Evolutionary conservation across 306 rosid genomes (phyloP).

Genomic region (Coriaria nepalensis): DNA sequence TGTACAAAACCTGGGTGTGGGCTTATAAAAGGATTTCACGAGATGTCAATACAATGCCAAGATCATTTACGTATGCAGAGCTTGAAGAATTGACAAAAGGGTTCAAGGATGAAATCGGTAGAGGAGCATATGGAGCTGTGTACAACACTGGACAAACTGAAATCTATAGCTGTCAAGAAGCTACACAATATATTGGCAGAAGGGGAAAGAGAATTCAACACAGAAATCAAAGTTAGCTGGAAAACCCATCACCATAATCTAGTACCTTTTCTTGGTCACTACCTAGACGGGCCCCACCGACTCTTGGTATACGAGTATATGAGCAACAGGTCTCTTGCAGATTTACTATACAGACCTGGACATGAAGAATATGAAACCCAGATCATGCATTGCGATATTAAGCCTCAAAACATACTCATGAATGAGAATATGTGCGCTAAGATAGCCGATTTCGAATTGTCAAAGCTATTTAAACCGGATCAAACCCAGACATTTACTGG

Average conservation of each 20-base stretch:
- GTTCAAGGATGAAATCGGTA: constrained; percentile 19
- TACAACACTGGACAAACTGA: constrained; percentile 1
- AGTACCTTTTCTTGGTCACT: constrained; percentile 14
- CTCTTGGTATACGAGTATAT: constrained; percentile 18
- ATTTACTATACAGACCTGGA: constrained; percentile 12
- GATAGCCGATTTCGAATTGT: constrained; percentile 17
- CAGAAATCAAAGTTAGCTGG: constrained; percentile 15
- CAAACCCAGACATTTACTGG: constrained; percentile 18
- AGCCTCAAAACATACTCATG: constrained; percentile 25
- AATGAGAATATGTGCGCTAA: constrained; percentile 11
- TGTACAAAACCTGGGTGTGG: not conserved
- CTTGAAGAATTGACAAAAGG: constrained; percentile 13
- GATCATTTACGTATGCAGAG: constrained; percentile 9
- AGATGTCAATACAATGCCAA: not conserved
- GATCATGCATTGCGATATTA: constrained; percentile 24
- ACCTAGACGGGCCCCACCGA: constrained; percentile 9
- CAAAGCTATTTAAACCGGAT: constrained; percentile 17
- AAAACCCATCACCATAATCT: constrained; percentile 21
- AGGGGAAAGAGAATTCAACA: constrained; percentile 16
- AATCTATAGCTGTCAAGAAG: constrained; percentile 14
- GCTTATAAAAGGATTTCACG: not conserved
- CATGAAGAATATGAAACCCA: constrained; percentile 20
- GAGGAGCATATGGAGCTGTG: constrained; percentile 17
- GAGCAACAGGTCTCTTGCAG: constrained; percentile 22
- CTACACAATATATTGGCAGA: constrained; percentile 8